Evolutionary conservation across 495 filamentous ascomycete genomes (phyloP), one percentile per base, ranked within the genome.

Genomic region (Hypoxylon subgilvum): DNA sequence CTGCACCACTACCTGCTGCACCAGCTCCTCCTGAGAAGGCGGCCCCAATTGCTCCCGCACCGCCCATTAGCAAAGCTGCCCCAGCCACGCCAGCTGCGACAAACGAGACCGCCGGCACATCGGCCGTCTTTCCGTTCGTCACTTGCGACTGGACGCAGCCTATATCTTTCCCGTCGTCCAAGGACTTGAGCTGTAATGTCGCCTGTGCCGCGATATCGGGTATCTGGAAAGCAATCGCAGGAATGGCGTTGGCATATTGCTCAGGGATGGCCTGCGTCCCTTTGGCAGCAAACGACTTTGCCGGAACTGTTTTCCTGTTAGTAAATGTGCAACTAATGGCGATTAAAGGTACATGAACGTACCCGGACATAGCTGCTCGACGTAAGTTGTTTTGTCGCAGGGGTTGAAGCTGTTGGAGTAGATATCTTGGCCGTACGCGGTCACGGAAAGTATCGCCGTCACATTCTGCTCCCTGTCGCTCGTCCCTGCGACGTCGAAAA

Each of bases 191-290:
- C 58, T 91, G 74, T 52, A 98, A 70, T 32, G 86, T 92, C 28
- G 90, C 94, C 72, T 89, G 76, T 27, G 93, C 92, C 38, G 92
- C 91, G 47, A 98, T 84, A 74, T 98, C 91, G 18, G 94, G 94
- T 28, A 98, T 79, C 48, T 83, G 82, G 73, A 97, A 98, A 3
- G 94, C 94, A 60, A 98, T 96, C 0, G 86, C 80, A 6, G 94
- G 94, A 47, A 98, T 93, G 69, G 88, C 70, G 51, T 76, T 81
- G 13, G 88, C 87, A 68, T 85, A 91, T 32, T 82, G 64, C 0
- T 78, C 58, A 3, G 94, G 90, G 19, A 98, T 88, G 8, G 67
- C 53, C 66, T 92, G 84, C 0, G 67, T 69, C 6, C 92, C 93
- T 21, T 72, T 74, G 2, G 94, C 91, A 10, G 84, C 70, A 68